Conservation (phyloP, 2,329 filamentous ascomycete species). For the Epichloe aotearoae region DNA sequence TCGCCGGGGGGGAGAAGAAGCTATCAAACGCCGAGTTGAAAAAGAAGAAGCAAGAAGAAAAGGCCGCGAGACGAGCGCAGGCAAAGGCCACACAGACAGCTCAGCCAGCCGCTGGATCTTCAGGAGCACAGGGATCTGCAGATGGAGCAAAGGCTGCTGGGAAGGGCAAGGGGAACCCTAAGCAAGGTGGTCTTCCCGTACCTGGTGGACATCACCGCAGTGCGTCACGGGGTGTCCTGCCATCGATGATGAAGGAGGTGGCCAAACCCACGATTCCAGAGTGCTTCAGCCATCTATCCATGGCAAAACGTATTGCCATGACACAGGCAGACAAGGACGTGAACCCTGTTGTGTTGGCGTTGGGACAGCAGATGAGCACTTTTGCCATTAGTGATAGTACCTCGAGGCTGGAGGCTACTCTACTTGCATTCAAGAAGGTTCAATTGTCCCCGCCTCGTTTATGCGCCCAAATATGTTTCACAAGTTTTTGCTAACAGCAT, state of each 20-base stretch:
- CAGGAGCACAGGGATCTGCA: slow-evolving; percentile 17
- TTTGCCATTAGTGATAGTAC: slow-evolving; percentile 86
- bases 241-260: slow-evolving; percentile 30
- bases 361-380: slow-evolving; percentile 81
- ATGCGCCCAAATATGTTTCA: not conserved
- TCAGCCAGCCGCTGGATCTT: slow-evolving; percentile 13
- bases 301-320: slow-evolving; percentile 42
- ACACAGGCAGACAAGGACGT: slow-evolving; percentile 60
- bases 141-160: slow-evolving; percentile 23
- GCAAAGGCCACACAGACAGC: slow-evolving; percentile 44
- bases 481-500: not conserved
- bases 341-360: slow-evolving; percentile 69
- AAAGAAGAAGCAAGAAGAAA: slow-evolving; percentile 81
- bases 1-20: slow-evolving; percentile 32
- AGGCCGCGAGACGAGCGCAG: slow-evolving; percentile 69
- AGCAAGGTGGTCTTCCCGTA: slow-evolving; percentile 27
- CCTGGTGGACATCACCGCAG: slow-evolving; percentile 22
- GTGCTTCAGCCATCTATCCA: slow-evolving; percentile 73
- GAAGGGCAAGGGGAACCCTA: slow-evolving; percentile 34
- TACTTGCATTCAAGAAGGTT: slow-evolving; percentile 81
- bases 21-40: slow-evolving; percentile 70
- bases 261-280: slow-evolving; percentile 50
- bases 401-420: slow-evolving; percentile 72
- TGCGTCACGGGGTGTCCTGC: slow-evolving; percentile 16
- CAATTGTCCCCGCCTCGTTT: not conserved